Evolutionary conservation across 371 early-diverging fungal species (phyloP).

Genomic region (Dichotomocladium elegans): DNA sequence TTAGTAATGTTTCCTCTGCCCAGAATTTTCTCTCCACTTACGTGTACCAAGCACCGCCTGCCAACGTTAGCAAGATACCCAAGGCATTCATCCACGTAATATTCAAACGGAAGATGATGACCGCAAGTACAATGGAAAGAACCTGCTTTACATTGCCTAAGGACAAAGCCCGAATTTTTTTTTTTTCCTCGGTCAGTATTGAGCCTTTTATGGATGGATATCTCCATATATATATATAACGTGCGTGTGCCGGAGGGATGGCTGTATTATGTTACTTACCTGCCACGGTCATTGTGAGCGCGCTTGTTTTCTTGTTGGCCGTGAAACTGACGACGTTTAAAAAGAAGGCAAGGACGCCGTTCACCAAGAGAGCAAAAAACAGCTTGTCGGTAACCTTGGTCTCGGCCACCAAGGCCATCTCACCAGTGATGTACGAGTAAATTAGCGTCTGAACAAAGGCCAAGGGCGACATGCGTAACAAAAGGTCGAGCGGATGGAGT

Average conservation of each 20-base stretch:
- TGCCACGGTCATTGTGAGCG: constrained; percentile 87
- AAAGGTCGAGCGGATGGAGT: constrained; percentile 77
- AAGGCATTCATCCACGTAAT: constrained; percentile 65
- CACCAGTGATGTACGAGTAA: constrained; percentile 68
- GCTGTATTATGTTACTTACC: constrained; percentile 27
- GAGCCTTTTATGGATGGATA: too few species aligned
- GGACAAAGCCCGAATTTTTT: background rate
- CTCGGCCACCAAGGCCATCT: constrained; percentile 48
- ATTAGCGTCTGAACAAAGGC: constrained; percentile 73
- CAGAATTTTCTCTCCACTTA: constrained; percentile 19
- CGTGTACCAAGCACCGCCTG: constrained; percentile 70
- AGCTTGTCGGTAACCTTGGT: constrained; percentile 45
- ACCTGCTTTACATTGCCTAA: constrained; percentile 83
- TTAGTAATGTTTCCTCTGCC: background rate
- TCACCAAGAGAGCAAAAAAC: constrained; percentile 56
- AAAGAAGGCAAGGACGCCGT: constrained; percentile 81
- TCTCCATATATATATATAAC: background rate
- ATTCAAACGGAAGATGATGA: constrained; percentile 67
- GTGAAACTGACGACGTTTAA: constrained; percentile 81
- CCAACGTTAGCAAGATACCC: constrained; percentile 75
- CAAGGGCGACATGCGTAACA: constrained; percentile 79
- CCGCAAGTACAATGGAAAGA: constrained; percentile 72
- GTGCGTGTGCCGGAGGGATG: background rate
- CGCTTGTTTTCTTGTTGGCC: constrained; percentile 80
- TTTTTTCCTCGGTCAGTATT: constrained; percentile 2